Conservation (phyloP, 805 yeast genomes). For the Wickerhamiella dianesei region DNA sequence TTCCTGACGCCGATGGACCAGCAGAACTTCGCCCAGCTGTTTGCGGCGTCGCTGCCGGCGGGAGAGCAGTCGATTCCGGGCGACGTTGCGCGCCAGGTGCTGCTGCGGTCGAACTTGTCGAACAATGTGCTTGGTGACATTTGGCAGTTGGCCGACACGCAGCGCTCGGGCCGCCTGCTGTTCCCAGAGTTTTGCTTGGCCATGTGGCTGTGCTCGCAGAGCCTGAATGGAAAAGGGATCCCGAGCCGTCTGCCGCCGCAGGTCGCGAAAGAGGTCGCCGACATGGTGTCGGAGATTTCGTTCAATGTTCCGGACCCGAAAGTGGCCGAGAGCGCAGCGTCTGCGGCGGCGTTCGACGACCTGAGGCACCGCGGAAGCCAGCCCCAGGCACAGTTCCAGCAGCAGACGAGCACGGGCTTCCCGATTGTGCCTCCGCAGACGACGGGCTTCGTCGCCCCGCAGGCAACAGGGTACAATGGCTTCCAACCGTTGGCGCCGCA, state of each 20-base stretch:
- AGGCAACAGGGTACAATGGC: slow-evolving; percentile 18
- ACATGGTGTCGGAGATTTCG: slow-evolving; percentile 80
- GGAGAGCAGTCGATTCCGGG: slow-evolving; percentile 45
- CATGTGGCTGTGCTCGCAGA: slow-evolving; percentile 69
- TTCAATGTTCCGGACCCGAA: slow-evolving; percentile 51
- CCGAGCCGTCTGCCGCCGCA: slow-evolving; percentile 61
- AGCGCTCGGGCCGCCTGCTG: slow-evolving; percentile 66
- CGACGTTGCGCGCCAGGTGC: slow-evolving; percentile 61
- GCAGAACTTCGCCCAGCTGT: slow-evolving; percentile 69
- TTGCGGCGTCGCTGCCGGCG: slow-evolving; percentile 53
- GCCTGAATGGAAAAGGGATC: slow-evolving; percentile 61
- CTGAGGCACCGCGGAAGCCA: slow-evolving; percentile 23
- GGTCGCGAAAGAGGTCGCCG: slow-evolving; percentile 69
- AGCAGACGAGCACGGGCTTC: slow-evolving; percentile 19
- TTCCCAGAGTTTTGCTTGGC: slow-evolving; percentile 94
- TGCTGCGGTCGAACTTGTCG: slow-evolving; percentile 64
- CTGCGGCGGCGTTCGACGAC: slow-evolving; percentile 8
- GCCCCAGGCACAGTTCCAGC: slow-evolving; percentile 36
- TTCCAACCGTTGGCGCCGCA: slow-evolving; percentile 17
- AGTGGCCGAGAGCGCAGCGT: slow-evolving; percentile 19
- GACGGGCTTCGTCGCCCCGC: slow-evolving; percentile 17
- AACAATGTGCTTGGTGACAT: slow-evolving; percentile 69
- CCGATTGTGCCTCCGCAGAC: slow-evolving; percentile 7
- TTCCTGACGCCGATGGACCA: slow-evolving; percentile 81
- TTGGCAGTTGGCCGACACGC: slow-evolving; percentile 87